These are phyloP conservation scores for Fusarium palustre DNA, from an alignment of 2,329 filamentous ascomycete genomes.

Conservation along the genomic window DNA sequence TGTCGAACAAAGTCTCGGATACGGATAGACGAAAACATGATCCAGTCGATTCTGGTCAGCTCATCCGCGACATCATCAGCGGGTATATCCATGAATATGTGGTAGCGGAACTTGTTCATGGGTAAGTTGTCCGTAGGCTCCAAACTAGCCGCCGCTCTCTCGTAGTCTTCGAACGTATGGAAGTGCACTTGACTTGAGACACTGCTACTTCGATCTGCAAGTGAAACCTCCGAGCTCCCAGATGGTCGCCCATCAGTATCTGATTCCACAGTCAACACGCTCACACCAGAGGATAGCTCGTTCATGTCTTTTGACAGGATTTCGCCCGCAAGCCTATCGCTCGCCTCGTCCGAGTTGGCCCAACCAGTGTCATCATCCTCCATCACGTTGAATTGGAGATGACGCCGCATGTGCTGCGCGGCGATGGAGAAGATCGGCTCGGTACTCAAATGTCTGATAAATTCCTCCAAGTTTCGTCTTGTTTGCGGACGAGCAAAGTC, in stretches of 20 bases:
- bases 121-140: conserved; percentile 75
- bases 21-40: conserved; percentile 95
- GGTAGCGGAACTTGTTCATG: conserved; percentile 88
- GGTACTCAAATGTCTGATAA: conserved; percentile 78
- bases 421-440: conserved; percentile 87
- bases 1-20: conserved; percentile 93
- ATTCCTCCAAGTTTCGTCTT: conserved; percentile 76
- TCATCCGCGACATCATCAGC: conserved; percentile 90
- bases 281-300: conserved; percentile 57
- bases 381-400: conserved; percentile 76
- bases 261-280: conserved; percentile 62
- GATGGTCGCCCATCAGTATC: conserved; percentile 59
- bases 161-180: conserved; percentile 80
- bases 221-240: conserved; percentile 59
- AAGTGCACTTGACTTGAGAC: conserved; percentile 65
- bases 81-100: conserved; percentile 86
- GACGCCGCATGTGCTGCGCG: conserved; percentile 84
- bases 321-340: conserved; percentile 52
- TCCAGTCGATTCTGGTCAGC: conserved; percentile 95
- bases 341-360: conserved; percentile 80
- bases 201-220: conserved; percentile 55
- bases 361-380: conserved; percentile 94
- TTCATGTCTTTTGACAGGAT: conserved; percentile 56
- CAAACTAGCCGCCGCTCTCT: conserved; percentile 79
- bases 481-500: conserved; percentile 88